Conservation (phyloP, 176 grass and related monocot species). For the Zea mays region DNA sequence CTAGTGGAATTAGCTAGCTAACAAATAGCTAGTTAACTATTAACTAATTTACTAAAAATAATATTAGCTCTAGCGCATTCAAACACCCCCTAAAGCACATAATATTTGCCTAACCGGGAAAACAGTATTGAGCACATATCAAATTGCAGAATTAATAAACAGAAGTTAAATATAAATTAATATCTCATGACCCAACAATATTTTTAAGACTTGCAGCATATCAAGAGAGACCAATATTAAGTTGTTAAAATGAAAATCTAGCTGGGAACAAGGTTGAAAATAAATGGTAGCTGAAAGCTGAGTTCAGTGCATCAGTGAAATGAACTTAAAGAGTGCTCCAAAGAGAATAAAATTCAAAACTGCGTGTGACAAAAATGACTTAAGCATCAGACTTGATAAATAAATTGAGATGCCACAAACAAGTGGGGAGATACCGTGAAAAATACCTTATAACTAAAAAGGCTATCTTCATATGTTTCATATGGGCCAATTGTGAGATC, state of each 20-base stretch:
- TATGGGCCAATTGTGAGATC: conserved; percentile 96
- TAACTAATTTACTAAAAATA: too few species aligned
- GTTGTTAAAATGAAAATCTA: conserved; percentile 18
- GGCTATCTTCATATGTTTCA: conserved; percentile 96
- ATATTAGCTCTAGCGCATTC: too few species aligned
- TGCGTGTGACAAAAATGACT: conserved; percentile 5
- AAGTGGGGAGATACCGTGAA: conserved; percentile 20
- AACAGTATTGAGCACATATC: background rate
- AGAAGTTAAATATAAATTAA: conserved; percentile 18
- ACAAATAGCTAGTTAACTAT: too few species aligned
- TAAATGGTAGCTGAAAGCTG: background rate
- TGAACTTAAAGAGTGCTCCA: background rate
- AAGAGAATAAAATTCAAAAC: conserved; percentile 4
- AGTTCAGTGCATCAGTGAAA: background rate
- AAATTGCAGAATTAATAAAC: background rate
- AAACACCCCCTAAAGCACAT: too few species aligned
- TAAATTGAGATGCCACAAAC: conserved; percentile 12
- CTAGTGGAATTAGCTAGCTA: too few species aligned
- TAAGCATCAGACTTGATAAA: conserved; percentile 10
- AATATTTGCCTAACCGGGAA: background rate
- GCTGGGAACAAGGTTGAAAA: background rate
- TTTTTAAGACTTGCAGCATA: background rate
- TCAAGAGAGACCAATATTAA: conserved; percentile 14
- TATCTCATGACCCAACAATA: background rate
- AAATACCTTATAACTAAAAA: conserved; percentile 92